These are phyloP conservation scores for Lachancea lanzarotensis DNA, from an alignment of 805 yeast species.

Conservation along the genomic window DNA sequence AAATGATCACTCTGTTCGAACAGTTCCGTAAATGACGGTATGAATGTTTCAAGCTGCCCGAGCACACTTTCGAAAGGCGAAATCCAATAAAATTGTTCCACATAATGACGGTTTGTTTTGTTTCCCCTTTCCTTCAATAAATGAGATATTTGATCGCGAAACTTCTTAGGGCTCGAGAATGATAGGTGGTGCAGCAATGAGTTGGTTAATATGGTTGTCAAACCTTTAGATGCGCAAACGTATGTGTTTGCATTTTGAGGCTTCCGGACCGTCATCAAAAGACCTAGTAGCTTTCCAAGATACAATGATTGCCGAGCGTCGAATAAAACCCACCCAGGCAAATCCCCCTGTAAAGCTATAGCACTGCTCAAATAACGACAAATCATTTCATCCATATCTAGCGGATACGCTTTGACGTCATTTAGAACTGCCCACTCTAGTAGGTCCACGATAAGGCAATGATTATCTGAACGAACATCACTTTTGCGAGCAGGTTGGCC, in stretches of 20 bases:
- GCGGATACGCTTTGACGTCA: constrained; percentile 35
- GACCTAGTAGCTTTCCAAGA: constrained; percentile 22
- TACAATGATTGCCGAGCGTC: constrained; percentile 28
- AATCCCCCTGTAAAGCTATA: constrained; percentile 24
- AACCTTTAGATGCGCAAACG: constrained; percentile 26
- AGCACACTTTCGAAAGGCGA: constrained; percentile 12
- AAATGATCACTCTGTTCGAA: constrained; percentile 12
- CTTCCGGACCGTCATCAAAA: constrained; percentile 28
- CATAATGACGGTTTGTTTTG: constrained; percentile 3
- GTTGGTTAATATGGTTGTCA: constrained; percentile 32
- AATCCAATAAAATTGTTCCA: constrained; percentile 13
- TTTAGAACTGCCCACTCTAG: constrained; percentile 34
- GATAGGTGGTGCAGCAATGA: constrained; percentile 32
- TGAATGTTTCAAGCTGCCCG: constrained; percentile 8
- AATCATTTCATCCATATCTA: constrained; percentile 27
- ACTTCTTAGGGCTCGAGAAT: constrained; percentile 16
- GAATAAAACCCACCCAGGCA: constrained; percentile 22
- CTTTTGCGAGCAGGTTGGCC: too few relatives aligned
- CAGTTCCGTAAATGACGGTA: constrained; percentile 8
- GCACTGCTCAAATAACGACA: constrained; percentile 22
- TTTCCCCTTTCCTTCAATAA: constrained; percentile 13
- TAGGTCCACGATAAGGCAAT: constrained; percentile 29
- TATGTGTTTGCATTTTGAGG: constrained; percentile 31
- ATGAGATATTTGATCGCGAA: constrained; percentile 14
- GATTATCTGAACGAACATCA: not conserved